Percentiles rank a stretch among this genome's conserved stretches.
Evolutionary conservation across 768 basidiomycete genomes (phyloP).

Genomic region (Mycena galericulata): DNA sequence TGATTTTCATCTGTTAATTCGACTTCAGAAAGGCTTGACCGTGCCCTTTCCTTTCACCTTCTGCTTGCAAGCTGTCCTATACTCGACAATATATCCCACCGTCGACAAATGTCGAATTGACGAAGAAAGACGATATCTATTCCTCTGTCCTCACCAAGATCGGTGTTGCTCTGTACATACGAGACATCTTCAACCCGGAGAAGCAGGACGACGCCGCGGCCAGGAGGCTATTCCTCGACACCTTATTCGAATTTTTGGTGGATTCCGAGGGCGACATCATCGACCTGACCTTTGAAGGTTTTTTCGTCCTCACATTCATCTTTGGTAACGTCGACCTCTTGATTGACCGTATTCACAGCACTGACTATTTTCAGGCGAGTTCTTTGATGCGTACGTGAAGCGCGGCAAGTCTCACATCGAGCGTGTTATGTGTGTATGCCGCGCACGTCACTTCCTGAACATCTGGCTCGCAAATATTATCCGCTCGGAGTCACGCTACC

Average conservation of each 20-base stretch:
- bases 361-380: neutral
- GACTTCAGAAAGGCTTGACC: no score
- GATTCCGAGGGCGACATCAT: neutral
- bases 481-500: neutral
- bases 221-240: neutral
- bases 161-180: neutral
- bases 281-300: neutral
- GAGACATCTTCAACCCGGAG: slow-evolving; percentile 15
- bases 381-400: slow-evolving; percentile 17
- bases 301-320: slow-evolving; percentile 5
- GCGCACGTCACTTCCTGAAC: neutral
- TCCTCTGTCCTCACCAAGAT: neutral
- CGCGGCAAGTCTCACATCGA: slow-evolving; percentile 8
- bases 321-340: neutral
- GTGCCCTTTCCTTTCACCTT: no score
- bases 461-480: slow-evolving; percentile 10
- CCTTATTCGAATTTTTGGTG: neutral
- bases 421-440: slow-evolving; percentile 4
- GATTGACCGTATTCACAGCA: no score
- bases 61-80: no score
- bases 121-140: no score
- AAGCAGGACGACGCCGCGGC: slow-evolving; percentile 25
- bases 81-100: no score
- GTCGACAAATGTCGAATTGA: no score
- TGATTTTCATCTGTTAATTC: no score